Percentiles rank a stretch among this genome's conserved stretches.
phyloP scores from a whole-genome alignment of 2,329 filamentous ascomycete genomes.

The Metarhizium anisopliae region DNA sequence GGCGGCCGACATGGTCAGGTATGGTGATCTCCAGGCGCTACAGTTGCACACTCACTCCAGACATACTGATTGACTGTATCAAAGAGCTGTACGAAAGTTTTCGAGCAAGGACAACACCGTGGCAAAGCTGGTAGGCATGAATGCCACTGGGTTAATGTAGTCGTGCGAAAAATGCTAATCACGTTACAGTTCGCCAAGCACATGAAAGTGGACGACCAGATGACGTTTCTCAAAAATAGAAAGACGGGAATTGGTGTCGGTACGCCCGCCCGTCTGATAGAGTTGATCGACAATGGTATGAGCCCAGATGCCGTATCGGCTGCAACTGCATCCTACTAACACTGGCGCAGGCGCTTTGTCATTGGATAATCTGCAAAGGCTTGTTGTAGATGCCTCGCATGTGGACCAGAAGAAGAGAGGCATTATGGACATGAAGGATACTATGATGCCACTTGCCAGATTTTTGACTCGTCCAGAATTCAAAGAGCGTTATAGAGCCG shows the following conservation, averaged over 20 bases:
- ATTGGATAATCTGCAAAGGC: slow-evolving; percentile 60
- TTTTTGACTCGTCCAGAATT: slow-evolving; percentile 65
- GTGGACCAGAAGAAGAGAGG: slow-evolving; percentile 93
- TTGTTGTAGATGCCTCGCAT: slow-evolving; percentile 85
- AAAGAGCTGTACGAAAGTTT: slow-evolving; percentile 64
- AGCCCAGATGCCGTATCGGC: neutral
- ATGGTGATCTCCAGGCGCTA: slow-evolving; percentile 12
- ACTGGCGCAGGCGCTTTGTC: slow-evolving; percentile 54
- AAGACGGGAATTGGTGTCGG: slow-evolving; percentile 83
- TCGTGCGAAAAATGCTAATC: slow-evolving; percentile 5
- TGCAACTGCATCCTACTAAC: slow-evolving; percentile 1
- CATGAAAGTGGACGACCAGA: slow-evolving; percentile 86
- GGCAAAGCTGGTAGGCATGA: slow-evolving; percentile 59
- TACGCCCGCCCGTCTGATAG: slow-evolving; percentile 73
- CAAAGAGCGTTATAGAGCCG: slow-evolving; percentile 56
- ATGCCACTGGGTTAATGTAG: neutral
- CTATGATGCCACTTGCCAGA: slow-evolving; percentile 68
- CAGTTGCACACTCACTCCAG: neutral
- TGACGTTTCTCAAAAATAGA: slow-evolving; percentile 59
- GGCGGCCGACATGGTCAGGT: slow-evolving; percentile 77
- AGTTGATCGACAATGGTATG: slow-evolving; percentile 73
- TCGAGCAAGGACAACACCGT: slow-evolving; percentile 70
- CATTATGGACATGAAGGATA: slow-evolving; percentile 92
- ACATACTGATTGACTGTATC: slow-evolving; percentile 8
- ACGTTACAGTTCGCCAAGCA: slow-evolving; percentile 74